phyloP scores from a whole-genome alignment of 2,329 filamentous ascomycete species.

The Dothiorella sarmentorum region DNA sequence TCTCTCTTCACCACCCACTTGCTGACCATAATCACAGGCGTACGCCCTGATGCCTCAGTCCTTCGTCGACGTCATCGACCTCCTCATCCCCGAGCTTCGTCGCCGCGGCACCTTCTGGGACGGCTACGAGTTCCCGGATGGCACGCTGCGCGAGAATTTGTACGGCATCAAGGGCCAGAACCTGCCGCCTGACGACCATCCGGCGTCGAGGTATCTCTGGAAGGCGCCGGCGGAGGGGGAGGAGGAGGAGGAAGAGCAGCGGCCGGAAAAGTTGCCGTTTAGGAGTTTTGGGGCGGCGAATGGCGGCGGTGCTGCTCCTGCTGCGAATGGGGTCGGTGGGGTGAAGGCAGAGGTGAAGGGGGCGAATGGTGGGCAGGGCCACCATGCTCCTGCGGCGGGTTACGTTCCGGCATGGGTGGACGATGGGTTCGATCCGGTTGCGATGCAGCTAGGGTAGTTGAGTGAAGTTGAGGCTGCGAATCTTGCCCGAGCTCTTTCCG shows the following conservation, averaged over 20 bases:
- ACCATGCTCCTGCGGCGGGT: background rate
- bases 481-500: no score
- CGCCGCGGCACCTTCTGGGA: slow-evolving; percentile 57
- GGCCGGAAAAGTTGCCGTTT: slow-evolving; percentile 26
- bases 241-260: slow-evolving; percentile 24
- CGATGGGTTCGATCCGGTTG: background rate
- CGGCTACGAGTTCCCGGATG: slow-evolving; percentile 53
- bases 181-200: slow-evolving; percentile 51
- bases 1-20: background rate
- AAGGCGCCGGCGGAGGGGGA: slow-evolving; percentile 32
- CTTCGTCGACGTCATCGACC: slow-evolving; percentile 64
- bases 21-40: slow-evolving; percentile 34
- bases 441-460: background rate
- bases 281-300: background rate
- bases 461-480: no score
- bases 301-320: background rate
- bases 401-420: background rate
- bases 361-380: background rate
- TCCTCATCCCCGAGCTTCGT: slow-evolving; percentile 58
- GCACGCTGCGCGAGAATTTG: slow-evolving; percentile 61
- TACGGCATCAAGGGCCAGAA: slow-evolving; percentile 51
- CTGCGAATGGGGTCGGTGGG: background rate
- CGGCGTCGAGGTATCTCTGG: slow-evolving; percentile 48
- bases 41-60: slow-evolving; percentile 66
- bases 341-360: background rate